phyloP scores from a whole-genome alignment of 2,329 filamentous ascomycete species.

The Ceratocystis variospora region DNA sequence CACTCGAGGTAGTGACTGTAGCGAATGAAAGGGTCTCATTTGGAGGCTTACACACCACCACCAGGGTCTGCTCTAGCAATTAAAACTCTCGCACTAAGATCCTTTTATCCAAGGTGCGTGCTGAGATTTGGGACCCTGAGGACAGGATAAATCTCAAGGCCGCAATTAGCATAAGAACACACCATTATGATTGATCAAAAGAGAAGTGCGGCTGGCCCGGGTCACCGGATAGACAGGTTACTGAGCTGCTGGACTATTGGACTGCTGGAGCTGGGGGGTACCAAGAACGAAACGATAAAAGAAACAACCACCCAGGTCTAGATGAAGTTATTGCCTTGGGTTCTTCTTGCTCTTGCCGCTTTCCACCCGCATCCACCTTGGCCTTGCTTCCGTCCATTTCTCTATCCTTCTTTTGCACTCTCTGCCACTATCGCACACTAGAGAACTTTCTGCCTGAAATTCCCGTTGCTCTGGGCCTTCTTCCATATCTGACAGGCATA shows the following conservation, averaged over 20 bases:
- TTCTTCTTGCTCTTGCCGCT: neutral
- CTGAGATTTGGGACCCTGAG: neutral
- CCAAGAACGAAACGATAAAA: neutral
- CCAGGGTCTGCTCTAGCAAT: neutral
- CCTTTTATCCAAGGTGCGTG: neutral
- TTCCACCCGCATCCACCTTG: neutral
- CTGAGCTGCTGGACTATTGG: no score
- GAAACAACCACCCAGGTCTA: neutral
- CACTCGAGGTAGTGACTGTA: neutral
- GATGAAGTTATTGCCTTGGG: neutral
- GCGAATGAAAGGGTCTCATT: neutral
- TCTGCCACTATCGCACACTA: neutral
- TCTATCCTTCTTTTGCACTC: neutral
- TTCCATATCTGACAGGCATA: neutral
- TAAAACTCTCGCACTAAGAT: neutral
- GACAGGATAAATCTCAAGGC: neutral
- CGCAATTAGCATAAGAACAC: neutral
- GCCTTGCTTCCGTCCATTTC: neutral
- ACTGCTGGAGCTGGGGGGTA: neutral
- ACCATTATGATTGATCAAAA: neutral
- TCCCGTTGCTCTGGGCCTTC: neutral
- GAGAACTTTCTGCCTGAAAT: neutral
- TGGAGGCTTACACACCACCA: slow-evolving; percentile 1
- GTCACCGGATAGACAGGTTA: neutral
- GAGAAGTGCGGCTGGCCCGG: neutral